Evolutionary conservation across 2,329 filamentous ascomycete genomes (phyloP), one percentile per base, ranked within the genome.

Genomic region (Xylaria multiplex): DNA sequence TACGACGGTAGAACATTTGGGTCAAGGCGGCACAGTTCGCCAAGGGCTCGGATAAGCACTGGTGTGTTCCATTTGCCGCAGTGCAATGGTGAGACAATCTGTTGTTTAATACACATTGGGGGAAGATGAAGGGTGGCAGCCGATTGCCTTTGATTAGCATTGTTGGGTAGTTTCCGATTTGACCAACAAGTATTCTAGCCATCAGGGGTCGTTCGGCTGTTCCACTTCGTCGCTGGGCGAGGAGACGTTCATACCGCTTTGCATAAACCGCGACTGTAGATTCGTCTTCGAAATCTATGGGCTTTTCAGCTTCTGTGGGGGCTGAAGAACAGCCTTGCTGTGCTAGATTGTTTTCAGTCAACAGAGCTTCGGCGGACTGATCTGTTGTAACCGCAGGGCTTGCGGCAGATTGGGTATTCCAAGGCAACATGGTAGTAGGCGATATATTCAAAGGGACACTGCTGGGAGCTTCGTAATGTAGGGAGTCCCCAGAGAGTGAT

Each of bases 91-190:
- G 50, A 7, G 54, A 50, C 0, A 65, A 55, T 8, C 13, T 52
- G 16, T 60, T 61, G 7, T 72, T 62, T 24, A 71, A 50, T 2
- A 70, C 69, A 27, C 75, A 77, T 2, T 60, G 64, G 2, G 75
- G 73, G 49, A 71, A 71, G n/a, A 77, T 75, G 49, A 76, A 76
- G 2, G 74, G 72, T 2, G 75, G 75, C 0, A 77, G 66, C 16
- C 56, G 61, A 3, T 65, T 66, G 9, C 68, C 69, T 24, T 68
- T 42, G 3, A 70, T 65, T 35, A 77, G 50, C 72, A 73, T 70
- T 16, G 22, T 53, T 0, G 74, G 73, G 48, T 71, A 77, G 43
- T 66, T 65, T 14, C 63, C 61, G 6, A 77, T 27, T 37, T 75
- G 73, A 6, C 75, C 70, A 14, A 69, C 40, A 1, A 77, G 62